phyloP scores from a whole-genome alignment of 139 green algal species.

The Chlamydomonas incerta region DNA sequence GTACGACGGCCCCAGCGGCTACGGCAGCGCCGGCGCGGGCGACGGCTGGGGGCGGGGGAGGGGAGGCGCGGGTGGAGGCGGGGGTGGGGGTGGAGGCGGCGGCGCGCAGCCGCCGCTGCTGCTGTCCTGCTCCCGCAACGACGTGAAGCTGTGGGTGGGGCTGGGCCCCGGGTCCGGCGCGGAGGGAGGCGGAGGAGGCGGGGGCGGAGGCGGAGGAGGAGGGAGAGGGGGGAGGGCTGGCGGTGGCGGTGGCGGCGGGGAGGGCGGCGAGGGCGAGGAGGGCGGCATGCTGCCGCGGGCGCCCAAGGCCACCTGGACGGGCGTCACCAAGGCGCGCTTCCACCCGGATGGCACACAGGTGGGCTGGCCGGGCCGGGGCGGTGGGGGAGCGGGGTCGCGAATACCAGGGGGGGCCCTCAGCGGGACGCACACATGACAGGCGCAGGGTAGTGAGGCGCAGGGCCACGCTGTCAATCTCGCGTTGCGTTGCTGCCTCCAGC shows the following conservation, averaged over 20 bases:
- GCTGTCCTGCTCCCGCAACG: conserved; percentile 62
- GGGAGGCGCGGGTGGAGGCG: no score
- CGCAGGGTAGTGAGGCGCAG: no score
- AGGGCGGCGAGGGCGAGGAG: background rate
- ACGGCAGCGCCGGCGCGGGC: no score
- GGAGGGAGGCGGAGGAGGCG: background rate
- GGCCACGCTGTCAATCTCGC: no score
- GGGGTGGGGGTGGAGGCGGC: no score
- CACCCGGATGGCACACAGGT: conserved; percentile 56
- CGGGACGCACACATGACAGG: background rate
- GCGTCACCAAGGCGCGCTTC: conserved; percentile 50
- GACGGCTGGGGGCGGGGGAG: no score
- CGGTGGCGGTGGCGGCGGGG: conserved; percentile 23
- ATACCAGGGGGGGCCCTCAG: no score
- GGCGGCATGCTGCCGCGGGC: conserved; percentile 46
- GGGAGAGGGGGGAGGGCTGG: conserved; percentile 30
- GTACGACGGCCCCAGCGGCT: background rate
- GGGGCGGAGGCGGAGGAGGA: conserved; percentile 7
- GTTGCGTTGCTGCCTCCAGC: no score
- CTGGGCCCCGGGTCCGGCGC: conserved; percentile 30
- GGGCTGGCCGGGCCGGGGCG: background rate
- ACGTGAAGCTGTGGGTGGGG: conserved; percentile 75
- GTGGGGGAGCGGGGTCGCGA: no score
- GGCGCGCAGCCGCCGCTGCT: conserved; percentile 45
- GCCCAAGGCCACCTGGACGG: conserved; percentile 43